phyloP scores from a whole-genome alignment of 495 filamentous ascomycete genomes.

The Bryoglossum gracile region DNA sequence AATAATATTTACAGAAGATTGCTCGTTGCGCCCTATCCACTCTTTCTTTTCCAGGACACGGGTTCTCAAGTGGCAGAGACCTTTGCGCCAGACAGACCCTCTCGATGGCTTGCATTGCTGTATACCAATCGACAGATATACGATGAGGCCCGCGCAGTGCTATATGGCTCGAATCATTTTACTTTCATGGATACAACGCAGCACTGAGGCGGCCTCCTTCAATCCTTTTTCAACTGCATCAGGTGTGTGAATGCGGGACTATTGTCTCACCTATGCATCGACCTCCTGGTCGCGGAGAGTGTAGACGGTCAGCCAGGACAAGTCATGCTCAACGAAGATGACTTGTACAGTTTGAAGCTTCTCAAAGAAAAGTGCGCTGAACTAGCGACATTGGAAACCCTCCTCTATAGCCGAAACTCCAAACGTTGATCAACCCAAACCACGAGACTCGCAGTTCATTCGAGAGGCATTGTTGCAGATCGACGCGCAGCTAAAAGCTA shows the following conservation, averaged over 20 bases:
- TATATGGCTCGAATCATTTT: conserved; percentile 3
- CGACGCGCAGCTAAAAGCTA: neutral
- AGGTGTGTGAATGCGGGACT: conserved; percentile 1
- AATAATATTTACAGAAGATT: neutral
- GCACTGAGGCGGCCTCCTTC: neutral
- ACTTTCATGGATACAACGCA: conserved; percentile 4
- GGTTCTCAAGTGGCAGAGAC: neutral
- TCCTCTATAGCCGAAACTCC: conserved; percentile 2
- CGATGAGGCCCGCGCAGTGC: conserved; percentile 1
- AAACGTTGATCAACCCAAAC: neutral
- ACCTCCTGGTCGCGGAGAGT: conserved; percentile 7
- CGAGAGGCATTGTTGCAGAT: conserved; percentile 1
- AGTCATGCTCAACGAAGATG: conserved; percentile 4
- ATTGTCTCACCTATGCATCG: conserved; percentile 3
- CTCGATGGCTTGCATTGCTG: neutral
- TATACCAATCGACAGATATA: neutral
- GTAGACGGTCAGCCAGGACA: conserved; percentile 2
- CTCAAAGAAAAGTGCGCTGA: conserved; percentile 2
- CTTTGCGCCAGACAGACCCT: neutral
- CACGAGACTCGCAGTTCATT: neutral
- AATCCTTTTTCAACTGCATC: conserved; percentile 3
- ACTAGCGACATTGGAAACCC: conserved; percentile 2
- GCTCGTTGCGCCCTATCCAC: neutral
- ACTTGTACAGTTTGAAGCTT: conserved; percentile 6
- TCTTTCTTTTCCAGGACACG: neutral